These are phyloP conservation scores for Coleophoma cylindrospora DNA, from an alignment of 2,329 filamentous ascomycete genomes.

Conservation along the genomic window DNA sequence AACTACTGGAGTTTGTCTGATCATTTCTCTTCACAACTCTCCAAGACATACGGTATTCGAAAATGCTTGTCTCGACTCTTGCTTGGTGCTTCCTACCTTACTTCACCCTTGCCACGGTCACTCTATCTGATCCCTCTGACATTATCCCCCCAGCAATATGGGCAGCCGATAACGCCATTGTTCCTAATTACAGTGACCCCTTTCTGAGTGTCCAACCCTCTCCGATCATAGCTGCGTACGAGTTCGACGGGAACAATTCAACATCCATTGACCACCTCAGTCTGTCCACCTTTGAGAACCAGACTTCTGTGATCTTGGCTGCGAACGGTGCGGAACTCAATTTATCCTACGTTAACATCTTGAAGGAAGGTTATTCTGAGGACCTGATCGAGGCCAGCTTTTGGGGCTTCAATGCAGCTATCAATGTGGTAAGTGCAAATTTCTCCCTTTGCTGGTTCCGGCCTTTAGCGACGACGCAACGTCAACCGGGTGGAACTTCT, in stretches of 20 bases:
- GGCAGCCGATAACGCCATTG: conserved; percentile 15
- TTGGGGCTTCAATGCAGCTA: conserved; percentile 26
- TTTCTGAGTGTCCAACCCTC: conserved; percentile 6
- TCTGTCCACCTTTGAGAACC: conserved; percentile 9
- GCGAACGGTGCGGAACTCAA: conserved; percentile 13
- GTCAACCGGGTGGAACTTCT: not conserved
- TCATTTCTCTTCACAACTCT: too few relatives aligned
- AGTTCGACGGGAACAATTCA: conserved; percentile 1
- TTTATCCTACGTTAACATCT: conserved; percentile 20
- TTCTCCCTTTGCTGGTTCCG: too few relatives aligned
- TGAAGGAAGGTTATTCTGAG: conserved; percentile 25
- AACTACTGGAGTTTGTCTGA: too few relatives aligned
- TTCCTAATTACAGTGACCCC: conserved; percentile 12
- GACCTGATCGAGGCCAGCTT: conserved; percentile 25
- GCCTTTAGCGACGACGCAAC: too few relatives aligned
- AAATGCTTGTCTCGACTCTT: too few relatives aligned
- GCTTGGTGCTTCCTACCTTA: too few relatives aligned
- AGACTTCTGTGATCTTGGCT: conserved; percentile 16
- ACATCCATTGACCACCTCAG: conserved; percentile 5
- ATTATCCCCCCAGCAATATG: conserved; percentile 10
- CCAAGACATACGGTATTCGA: too few relatives aligned
- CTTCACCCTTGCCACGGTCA: not conserved
- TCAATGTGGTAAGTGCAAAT: conserved; percentile 17
- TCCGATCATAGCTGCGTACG: conserved; percentile 1
- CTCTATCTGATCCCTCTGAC: conserved; percentile 10